Base-by-base conservation (phyloP, 1,284 basidiomycete species). In the Rhodotorula glutinis region DNA sequence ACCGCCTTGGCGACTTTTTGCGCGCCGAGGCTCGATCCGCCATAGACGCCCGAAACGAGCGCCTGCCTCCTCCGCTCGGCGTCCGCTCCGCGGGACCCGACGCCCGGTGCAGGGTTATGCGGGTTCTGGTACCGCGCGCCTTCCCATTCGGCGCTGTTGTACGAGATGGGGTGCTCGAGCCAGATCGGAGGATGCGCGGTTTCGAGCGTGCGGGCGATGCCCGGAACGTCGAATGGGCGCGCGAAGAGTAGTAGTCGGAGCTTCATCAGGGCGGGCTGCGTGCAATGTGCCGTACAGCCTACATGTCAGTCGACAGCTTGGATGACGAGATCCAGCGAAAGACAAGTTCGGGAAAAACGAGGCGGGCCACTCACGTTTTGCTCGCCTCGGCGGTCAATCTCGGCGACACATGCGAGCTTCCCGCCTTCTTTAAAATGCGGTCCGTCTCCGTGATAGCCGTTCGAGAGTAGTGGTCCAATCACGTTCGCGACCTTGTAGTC, bases 201-300 rank as follows among this genome's bases (percentile, higher is more conserved):
- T 30, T 69, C 67, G 56, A 98, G 83, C 74, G 86, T 87, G 72
- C 87, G 83, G 62, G 89, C 86, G 71, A 98, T 87, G 65, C 88
- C 86, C 25, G 83, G 80, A 69, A 97, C 88, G 78, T 96, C 93
- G 46, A 91, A 89, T 73, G 93, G 93, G 9, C 91, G 89, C 19
- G 92, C 94, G 79, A 92, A 96, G 40, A 97, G 85, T 41, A 97
- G 85, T 76, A 97, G 83, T 76, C 90, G 88, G 53, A 98, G 82
- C 33, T 88, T 86, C 47, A 92, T 82, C 65, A 92, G 88, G 56
- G 88, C 88, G 53, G 88, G 81, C 89, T 92, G 76, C 78, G 60
- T n/a, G n/a, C n/a, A n/a, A n/a, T n/a, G n/a, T n/a, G n/a, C n/a
- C n/a, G n/a, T n/a, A n/a, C n/a, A n/a, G n/a, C n/a, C n/a, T n/a